phyloP scores from a whole-genome alignment of 169 alveolate species.

The Besnoitia besnoiti region DNA sequence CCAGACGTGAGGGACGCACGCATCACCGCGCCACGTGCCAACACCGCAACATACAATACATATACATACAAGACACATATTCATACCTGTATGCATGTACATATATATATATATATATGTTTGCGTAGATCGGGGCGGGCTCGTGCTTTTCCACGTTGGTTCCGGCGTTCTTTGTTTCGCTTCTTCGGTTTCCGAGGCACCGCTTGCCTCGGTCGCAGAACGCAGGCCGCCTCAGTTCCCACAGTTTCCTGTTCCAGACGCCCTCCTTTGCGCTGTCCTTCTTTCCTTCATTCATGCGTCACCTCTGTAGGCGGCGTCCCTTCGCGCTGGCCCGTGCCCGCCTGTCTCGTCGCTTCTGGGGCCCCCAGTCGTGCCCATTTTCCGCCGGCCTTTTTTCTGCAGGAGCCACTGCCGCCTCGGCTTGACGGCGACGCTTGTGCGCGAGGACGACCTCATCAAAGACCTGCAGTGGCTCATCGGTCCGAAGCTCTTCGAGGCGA shows the following conservation, averaged over 20 bases:
- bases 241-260: not conserved
- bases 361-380: not conserved
- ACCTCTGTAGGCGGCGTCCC: too few species aligned
- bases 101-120: not conserved
- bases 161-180: too few species aligned
- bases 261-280: not conserved
- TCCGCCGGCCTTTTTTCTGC: not conserved
- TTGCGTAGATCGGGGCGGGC: not conserved
- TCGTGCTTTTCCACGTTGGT: too few species aligned
- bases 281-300: too few species aligned
- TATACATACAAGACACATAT: not conserved
- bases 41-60: not conserved
- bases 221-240: not conserved
- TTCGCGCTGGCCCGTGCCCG: too few species aligned
- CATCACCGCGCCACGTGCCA: too few species aligned
- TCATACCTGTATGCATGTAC: not conserved
- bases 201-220: too few species aligned
- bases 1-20: too few species aligned
- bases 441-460: constrained; percentile 96
- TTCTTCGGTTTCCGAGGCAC: too few species aligned
- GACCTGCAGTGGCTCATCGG: constrained; percentile 99
- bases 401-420: constrained; percentile 84
- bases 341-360: constrained; percentile 3
- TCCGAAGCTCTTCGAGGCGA: constrained; percentile 99
- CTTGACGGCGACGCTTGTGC: constrained; percentile 98